Evolutionary conservation across 202 grass and related monocot genomes (phyloP), one percentile per base, ranked within the genome.

Genomic region (Digitaria exilis): DNA sequence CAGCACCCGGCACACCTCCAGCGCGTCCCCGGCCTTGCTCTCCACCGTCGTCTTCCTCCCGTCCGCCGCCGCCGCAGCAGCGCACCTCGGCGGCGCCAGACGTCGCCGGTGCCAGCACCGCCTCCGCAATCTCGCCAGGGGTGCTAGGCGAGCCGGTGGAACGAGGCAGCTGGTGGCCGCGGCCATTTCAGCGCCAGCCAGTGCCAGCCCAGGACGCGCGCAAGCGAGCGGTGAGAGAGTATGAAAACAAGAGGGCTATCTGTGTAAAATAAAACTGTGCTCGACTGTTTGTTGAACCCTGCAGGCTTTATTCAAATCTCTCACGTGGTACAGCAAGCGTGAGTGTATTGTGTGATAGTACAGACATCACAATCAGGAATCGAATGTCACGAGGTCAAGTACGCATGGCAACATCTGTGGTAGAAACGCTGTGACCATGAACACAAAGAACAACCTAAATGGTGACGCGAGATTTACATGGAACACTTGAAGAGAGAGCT

Each of bases 1-100:
- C 80, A 94, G 82, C 61, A 94, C 92, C 26, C 92, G 80, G 89
- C 88, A 91, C 69, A 94, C 85, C 89, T 85, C 86, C 84, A 94
- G 80, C 69, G 5, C 31, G 57, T 87, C 92, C 1, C 87, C 70
- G 15, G 77, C 76, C 73, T 89, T 91, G 81, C 84, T 91, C 84
- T 64, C 25, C 73, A 91, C 73, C 74, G 69, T 78, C 60, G 64
- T 75, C 71, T 52, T 80, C 86, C 41, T 69, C 75, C 44, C 79
- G 5, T n/a, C 44, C 37, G 6, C 80, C 79, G 3, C 80, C 79
- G 3, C 31, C 26, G 6, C 65, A 6, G 37, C 80, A 28, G 31
- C 31, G 41, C 77, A 64, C 58, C 62, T 37, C 35, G 35, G 60
- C 60, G 6, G 75, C 2, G 43, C 58, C 75, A 25, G 37, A 10